Evolutionary conservation across 768 basidiomycete genomes (phyloP), one percentile per base, ranked within the genome.

Genomic region (Suillus paluster): DNA sequence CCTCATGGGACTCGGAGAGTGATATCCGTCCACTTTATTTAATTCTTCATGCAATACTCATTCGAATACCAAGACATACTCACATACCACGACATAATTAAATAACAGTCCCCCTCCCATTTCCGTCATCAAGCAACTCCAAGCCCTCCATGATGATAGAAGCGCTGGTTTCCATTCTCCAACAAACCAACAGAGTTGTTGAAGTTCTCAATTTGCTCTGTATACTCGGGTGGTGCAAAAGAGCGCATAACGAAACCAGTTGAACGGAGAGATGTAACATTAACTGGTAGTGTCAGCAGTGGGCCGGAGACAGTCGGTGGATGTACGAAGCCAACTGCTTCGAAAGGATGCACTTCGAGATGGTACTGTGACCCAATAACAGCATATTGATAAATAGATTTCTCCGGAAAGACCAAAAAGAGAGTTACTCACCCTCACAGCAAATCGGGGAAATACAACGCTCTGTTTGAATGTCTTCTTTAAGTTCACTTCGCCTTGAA

Each of bases 111-210:
- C 11, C 30, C 9, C 2, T 33, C 34, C 57, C 7, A 11, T n/a
- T 62, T 12, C 17, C 30, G 8, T 49, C 17, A n/a, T 34, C 21
- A 58, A 10, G 34, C 9, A 19, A 52, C 21, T 59, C 46, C 62
- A 5, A 46, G 25, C 10, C 58, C 63, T 58, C 34, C 21, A 30
- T 73, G 63, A 59, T 67, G 67, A 53, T 66, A 72, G 68, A 83
- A 86, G 65, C 81, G 74, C 66, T 86, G 84, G 67, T 86, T 85
- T 15, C 84, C 82, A 65, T 84, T 86, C 67, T 85, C 83, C 65
- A 85, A 69, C 41, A 83, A 78, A 15, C 83, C 85, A 36, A 84
- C 73, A 12, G 81, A 78, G 41, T 78, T 80, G 64, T 83, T 84
- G 68, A 84, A 85, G 67, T 88, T 80, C 23, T 74, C 77, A 42